phyloP scores from a whole-genome alignment of 768 basidiomycete genomes.

The Suillus paluster region DNA sequence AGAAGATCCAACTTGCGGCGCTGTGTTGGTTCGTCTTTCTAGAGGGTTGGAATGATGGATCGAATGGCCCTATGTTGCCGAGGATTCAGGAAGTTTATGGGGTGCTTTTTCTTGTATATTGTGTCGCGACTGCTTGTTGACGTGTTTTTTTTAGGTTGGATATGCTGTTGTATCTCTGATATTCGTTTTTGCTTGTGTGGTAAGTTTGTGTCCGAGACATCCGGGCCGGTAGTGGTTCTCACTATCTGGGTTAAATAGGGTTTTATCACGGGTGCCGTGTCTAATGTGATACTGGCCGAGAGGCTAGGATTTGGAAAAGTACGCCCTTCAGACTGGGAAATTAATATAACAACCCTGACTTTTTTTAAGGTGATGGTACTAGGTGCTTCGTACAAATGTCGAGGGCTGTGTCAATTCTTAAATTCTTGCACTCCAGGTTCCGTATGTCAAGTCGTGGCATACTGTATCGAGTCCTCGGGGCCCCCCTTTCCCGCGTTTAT shows the following conservation, averaged over 20 bases:
- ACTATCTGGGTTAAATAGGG: conserved; percentile 31
- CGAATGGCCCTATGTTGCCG: conserved; percentile 43
- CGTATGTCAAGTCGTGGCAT: conserved; percentile 55
- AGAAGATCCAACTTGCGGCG: conserved; percentile 35
- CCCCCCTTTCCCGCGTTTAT: conserved; percentile 70
- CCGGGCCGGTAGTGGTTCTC: not conserved
- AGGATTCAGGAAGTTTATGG: conserved; percentile 42
- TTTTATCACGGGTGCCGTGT: conserved; percentile 47
- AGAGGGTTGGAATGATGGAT: conserved; percentile 44
- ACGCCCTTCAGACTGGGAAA: not conserved
- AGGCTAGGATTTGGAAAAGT: conserved; percentile 49
- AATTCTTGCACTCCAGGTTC: conserved; percentile 45
- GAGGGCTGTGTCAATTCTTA: not conserved
- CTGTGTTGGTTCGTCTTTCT: conserved; percentile 42
- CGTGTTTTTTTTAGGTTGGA: conserved; percentile 33
- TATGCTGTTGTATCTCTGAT: conserved; percentile 46
- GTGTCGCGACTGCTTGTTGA: not conserved
- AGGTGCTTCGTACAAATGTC: conserved; percentile 24
- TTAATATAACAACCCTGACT: not conserved
- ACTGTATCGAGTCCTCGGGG: conserved; percentile 54
- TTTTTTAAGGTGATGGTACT: conserved; percentile 43
- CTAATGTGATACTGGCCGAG: conserved; percentile 51
- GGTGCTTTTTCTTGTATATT: conserved; percentile 21
- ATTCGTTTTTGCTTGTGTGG: conserved; percentile 46
- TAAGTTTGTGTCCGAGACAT: conserved; percentile 21